Conservation (phyloP, 805 yeast species). For the Pichia thaimueangensis region DNA sequence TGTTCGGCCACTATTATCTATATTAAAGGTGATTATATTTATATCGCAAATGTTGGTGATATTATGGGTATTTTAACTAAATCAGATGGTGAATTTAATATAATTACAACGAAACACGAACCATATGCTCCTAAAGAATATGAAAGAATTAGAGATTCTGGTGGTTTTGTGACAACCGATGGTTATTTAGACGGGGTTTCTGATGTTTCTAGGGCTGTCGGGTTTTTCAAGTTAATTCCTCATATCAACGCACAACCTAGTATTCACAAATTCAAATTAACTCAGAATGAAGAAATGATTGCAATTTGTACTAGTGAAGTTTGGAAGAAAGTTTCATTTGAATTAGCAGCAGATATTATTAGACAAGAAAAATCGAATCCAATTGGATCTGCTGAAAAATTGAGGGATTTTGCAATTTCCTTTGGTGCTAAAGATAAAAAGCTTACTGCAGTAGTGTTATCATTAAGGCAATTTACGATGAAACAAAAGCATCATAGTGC, state of each 20-base stretch:
- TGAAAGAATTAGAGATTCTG: slow-evolving; percentile 83
- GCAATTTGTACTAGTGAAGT: slow-evolving; percentile 77
- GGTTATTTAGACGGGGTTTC: slow-evolving; percentile 81
- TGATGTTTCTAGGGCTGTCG: slow-evolving; percentile 85
- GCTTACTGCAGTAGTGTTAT: slow-evolving; percentile 72
- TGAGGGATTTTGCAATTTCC: slow-evolving; percentile 90
- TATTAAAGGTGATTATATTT: slow-evolving; percentile 61
- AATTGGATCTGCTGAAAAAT: slow-evolving; percentile 83
- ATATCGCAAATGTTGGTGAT: slow-evolving; percentile 89
- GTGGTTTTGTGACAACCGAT: slow-evolving; percentile 82
- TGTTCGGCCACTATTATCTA: slow-evolving; percentile 80
- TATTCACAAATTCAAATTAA: slow-evolving; percentile 51
- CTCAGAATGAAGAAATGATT: slow-evolving; percentile 74
- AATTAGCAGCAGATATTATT: slow-evolving; percentile 85
- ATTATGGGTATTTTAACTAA: slow-evolving; percentile 74
- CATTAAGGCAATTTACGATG: slow-evolving; percentile 48
- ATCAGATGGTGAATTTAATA: slow-evolving; percentile 72
- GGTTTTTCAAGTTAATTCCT: slow-evolving; percentile 79
- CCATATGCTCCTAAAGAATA: slow-evolving; percentile 75
- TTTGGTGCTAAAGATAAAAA: slow-evolving; percentile 75
- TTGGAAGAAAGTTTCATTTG: slow-evolving; percentile 80
- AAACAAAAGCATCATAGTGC: slow-evolving; percentile 33
- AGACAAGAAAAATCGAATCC: slow-evolving; percentile 78
- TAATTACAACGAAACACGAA: slow-evolving; percentile 71
- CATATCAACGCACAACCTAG: slow-evolving; percentile 88